These are phyloP conservation scores for Aspergillus awamori DNA, from an alignment of 2,329 filamentous ascomycete genomes.

Conservation along the genomic window DNA sequence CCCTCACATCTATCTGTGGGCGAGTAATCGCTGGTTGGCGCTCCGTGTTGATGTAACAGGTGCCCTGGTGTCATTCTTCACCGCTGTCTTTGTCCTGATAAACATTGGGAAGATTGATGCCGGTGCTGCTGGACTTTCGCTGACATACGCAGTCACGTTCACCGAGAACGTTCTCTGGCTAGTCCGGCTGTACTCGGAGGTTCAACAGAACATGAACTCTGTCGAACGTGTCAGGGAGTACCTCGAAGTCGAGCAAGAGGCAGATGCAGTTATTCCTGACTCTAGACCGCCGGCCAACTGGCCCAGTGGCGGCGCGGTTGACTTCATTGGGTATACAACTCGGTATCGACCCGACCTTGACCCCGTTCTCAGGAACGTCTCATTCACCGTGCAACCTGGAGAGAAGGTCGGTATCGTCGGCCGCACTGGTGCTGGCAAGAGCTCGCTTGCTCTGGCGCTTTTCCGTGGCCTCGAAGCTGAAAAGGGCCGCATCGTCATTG, in stretches of 20 bases:
- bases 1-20: conserved; percentile 96
- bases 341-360: conserved; percentile 86
- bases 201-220: conserved; percentile 99
- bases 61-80: conserved; percentile 89
- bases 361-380: conserved; percentile 79
- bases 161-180: conserved; percentile 97
- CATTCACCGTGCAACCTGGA: conserved; percentile 79
- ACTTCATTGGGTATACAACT: conserved; percentile 88
- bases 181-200: conserved; percentile 87
- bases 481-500: conserved; percentile 83
- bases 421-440: conserved; percentile 94
- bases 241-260: conserved; percentile 93
- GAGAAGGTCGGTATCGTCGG: conserved; percentile 98
- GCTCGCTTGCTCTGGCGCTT: conserved; percentile 86
- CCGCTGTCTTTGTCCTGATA: conserved; percentile 84
- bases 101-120: conserved; percentile 83
- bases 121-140: conserved; percentile 86
- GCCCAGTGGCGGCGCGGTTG: conserved; percentile 82
- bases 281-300: conserved; percentile 77
- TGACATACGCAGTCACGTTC: conserved; percentile 95
- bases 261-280: conserved; percentile 73
- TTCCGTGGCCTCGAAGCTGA: conserved; percentile 94
- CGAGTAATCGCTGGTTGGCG: conserved; percentile 92
- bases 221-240: conserved; percentile 98
- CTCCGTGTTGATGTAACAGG: conserved; percentile 90